Percentiles rank a stretch among this genome's conserved stretches.
Conservation (phyloP, 805 yeast species). For the Saccharomycopsis guyanensis region DNA sequence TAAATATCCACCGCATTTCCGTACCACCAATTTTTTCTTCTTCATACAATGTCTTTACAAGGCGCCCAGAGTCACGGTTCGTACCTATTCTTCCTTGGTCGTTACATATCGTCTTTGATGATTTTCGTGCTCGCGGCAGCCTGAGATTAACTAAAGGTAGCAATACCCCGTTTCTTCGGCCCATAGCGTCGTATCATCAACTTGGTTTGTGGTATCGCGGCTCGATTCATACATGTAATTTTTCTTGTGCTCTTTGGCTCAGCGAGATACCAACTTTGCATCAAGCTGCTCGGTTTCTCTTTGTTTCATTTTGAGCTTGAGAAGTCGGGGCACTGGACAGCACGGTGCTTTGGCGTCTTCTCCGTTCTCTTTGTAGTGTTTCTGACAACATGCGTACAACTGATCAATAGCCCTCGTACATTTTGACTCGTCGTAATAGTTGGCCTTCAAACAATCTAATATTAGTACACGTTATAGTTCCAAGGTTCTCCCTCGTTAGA, state of each 20-base stretch:
- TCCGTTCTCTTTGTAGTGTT: constrained; percentile 57
- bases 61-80: constrained; percentile 25
- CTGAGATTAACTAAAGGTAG: constrained; percentile 53
- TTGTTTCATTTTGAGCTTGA: constrained; percentile 59
- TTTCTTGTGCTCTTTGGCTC: constrained; percentile 3
- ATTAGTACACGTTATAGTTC: background rate
- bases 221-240: constrained; percentile 54
- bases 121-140: constrained; percentile 90
- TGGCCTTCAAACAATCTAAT: constrained; percentile 53
- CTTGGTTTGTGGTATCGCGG: constrained; percentile 53
- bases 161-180: constrained; percentile 39
- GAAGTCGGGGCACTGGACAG: constrained; percentile 65
- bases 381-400: constrained; percentile 67
- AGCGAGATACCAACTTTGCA: constrained; percentile 38
- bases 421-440: constrained; percentile 62
- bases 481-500: no score
- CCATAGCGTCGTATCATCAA: constrained; percentile 33
- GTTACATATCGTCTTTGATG: constrained; percentile 20
- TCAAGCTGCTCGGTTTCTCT: constrained; percentile 49
- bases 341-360: constrained; percentile 56
- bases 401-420: constrained; percentile 65
- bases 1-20: no score
- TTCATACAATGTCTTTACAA: constrained; percentile 21
- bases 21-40: constrained; percentile 11
- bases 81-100: constrained; percentile 18